phyloP scores from a whole-genome alignment of 2,329 filamentous ascomycete species.

The Botrytis deweyae region DNA sequence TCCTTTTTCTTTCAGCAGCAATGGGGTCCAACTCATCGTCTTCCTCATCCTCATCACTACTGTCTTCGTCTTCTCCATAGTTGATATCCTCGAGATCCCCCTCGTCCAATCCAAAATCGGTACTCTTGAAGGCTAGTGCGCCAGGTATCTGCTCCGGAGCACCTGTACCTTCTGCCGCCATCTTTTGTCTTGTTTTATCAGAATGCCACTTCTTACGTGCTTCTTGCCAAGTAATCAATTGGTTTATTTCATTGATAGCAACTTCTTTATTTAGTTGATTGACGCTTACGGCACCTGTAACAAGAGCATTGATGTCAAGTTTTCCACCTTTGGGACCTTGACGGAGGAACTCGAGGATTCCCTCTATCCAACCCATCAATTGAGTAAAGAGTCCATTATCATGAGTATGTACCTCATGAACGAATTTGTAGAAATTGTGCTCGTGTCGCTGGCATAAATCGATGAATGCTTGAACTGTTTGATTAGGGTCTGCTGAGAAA shows the following conservation, averaged over 20 bases:
- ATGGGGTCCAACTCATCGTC: slow-evolving; percentile 86
- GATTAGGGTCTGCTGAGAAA: slow-evolving; percentile 91
- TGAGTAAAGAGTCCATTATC: slow-evolving; percentile 96
- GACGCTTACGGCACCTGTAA: slow-evolving; percentile 72
- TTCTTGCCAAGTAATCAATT: slow-evolving; percentile 89
- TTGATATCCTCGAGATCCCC: slow-evolving; percentile 84
- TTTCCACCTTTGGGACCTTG: slow-evolving; percentile 83
- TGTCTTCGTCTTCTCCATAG: slow-evolving; percentile 70
- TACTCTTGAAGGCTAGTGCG: slow-evolving; percentile 65
- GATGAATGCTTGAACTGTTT: slow-evolving; percentile 97
- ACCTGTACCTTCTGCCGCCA: slow-evolving; percentile 77
- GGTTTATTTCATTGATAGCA: slow-evolving; percentile 77
- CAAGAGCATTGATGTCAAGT: slow-evolving; percentile 90
- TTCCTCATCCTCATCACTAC: slow-evolving; percentile 60
- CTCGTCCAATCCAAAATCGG: slow-evolving; percentile 87
- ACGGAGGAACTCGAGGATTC: slow-evolving; percentile 88
- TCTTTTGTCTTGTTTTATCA: slow-evolving; percentile 97
- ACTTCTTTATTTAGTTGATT: slow-evolving; percentile 67
- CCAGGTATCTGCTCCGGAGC: slow-evolving; percentile 50
- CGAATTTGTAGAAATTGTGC: slow-evolving; percentile 97
- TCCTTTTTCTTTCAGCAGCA: slow-evolving; percentile 75
- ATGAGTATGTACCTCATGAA: slow-evolving; percentile 95
- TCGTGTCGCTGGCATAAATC: slow-evolving; percentile 94
- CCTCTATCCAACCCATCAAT: slow-evolving; percentile 96
- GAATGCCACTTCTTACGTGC: slow-evolving; percentile 97